Percentiles rank a stretch among this genome's conserved stretches.
Evolutionary conservation across 1,284 basidiomycete genomes (phyloP).

Genomic region (Tilletia walkeri): DNA sequence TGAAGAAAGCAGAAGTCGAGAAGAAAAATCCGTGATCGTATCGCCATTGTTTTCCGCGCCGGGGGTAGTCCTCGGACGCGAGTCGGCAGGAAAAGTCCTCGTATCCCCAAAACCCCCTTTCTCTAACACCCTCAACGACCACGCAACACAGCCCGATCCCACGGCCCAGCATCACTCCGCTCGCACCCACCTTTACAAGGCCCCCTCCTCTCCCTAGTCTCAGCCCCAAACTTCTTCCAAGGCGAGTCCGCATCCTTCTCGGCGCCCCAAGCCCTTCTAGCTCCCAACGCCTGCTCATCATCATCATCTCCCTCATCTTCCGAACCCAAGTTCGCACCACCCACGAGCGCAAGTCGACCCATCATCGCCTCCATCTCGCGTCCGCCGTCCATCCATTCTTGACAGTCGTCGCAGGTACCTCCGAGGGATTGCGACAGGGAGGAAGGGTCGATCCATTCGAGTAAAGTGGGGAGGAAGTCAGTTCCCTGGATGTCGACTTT

Average conservation of each 20-base stretch:
- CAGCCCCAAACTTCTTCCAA: constrained; percentile 1
- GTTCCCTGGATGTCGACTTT: constrained; percentile 51
- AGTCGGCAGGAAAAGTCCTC: too few species aligned
- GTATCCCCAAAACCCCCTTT: too few species aligned
- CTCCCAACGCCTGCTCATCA: neutral
- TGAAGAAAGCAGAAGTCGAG: neutral
- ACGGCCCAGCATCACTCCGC: constrained; percentile 6
- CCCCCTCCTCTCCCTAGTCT: constrained; percentile 1
- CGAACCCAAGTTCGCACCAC: neutral
- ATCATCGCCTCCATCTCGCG: constrained; percentile 13
- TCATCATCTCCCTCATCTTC: neutral
- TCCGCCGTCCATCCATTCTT: constrained; percentile 11
- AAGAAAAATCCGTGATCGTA: neutral
- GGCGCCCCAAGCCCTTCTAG: neutral
- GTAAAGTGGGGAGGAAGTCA: constrained; percentile 36
- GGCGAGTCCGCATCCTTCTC: neutral
- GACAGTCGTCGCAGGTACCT: constrained; percentile 33
- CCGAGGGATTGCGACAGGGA: constrained; percentile 46
- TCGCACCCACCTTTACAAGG: constrained; percentile 6
- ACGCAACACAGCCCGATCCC: constrained; percentile 3
- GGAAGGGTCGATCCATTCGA: constrained; percentile 37
- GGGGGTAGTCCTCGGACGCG: too few species aligned
- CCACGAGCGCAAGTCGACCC: neutral
- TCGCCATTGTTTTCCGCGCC: neutral
- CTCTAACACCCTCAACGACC: neutral